A percentile compares a stretch with the other conserved stretches of the same genome.
phyloP scores from a whole-genome alignment of 73 alveolate species.

The Tetrahymena thermophila region DNA sequence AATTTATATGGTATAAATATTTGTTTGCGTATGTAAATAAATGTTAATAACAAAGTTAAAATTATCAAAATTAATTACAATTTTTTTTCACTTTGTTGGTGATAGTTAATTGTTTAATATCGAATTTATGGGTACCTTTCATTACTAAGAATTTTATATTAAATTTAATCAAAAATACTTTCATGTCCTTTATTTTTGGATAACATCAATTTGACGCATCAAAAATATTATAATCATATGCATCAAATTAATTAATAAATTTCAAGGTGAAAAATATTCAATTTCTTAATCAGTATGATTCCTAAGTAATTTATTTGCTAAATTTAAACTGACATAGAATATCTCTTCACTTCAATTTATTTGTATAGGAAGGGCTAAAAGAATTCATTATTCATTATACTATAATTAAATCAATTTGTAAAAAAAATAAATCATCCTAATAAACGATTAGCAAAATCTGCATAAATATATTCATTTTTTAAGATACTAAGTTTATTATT shows the following conservation, averaged over 20 bases:
- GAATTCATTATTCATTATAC: too few relatives aligned
- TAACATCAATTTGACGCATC: not conserved
- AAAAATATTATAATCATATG: not conserved
- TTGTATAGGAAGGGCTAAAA: too few relatives aligned
- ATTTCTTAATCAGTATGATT: too few relatives aligned
- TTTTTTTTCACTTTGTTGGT: not conserved
- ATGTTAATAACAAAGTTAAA: not conserved
- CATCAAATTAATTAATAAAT: not conserved
- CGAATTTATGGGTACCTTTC: not conserved
- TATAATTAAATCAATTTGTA: too few relatives aligned
- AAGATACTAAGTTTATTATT: not conserved
- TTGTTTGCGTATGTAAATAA: not conserved
- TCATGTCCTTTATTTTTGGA: too few relatives aligned
- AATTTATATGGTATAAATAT: not conserved
- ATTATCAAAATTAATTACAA: not conserved
- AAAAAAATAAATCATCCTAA: too few relatives aligned
- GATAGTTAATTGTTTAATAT: not conserved
- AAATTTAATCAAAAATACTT: not conserved
- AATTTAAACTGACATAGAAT: not conserved
- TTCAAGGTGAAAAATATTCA: not conserved
- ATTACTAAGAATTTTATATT: not conserved
- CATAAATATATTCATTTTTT: too few relatives aligned
- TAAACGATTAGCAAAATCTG: not conserved
- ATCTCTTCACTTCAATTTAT: too few relatives aligned
- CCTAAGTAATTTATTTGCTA: not conserved